Base-by-base conservation (phyloP, 2,329 filamentous ascomycete species). In the Fusarium sp. region DNA sequence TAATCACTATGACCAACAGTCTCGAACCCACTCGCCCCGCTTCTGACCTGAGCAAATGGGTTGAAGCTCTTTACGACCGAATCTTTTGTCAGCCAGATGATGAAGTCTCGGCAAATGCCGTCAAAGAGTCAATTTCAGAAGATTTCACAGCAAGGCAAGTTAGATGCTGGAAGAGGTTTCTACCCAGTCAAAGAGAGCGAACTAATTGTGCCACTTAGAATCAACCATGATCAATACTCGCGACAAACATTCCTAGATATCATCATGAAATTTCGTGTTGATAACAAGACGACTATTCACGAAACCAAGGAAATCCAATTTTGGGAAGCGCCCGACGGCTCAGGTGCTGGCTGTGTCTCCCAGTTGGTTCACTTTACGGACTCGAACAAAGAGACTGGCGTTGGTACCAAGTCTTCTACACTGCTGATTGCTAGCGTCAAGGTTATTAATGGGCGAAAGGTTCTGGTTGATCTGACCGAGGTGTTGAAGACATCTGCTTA, bases 191-290 rank as follows among this genome's bases (percentile, higher is more conserved):
- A 25, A 25, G 25, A 25, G 4, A 42, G 14, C n/a, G 3, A 22
- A 31, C 5, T 49, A 33, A 22, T 9, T 4, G 3, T 9, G 5
- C 0, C 0, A 9, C 15, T 3, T 22, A 33, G 46, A 3, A 50
- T 50, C 29, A 50, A 50, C n/a, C 29, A 50, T 25, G 29, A 25
- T 25, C 46, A 35, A 4, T 50, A 2, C 2, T 33, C 29, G 1
- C 29, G 29, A 11, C n/a, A 50, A 18, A 4, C n/a, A 14, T 50
- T 35, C 15, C 17, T 9, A 3, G n/a, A 50, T 10, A 14, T 10
- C 8, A 50, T 33, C n/a, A 14, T 11, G 15, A 35, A 50, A 1
- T 50, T 50, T n/a, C 29, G 46, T 1, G 8, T 10, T 12, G n/a
- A 33, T 4, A 35, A 50, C 29, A 50, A 35, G 15, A 3, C 46